These are phyloP conservation scores for Nasturtium officinale DNA, from an alignment of 345 rosid genomes.

Conservation along the genomic window DNA sequence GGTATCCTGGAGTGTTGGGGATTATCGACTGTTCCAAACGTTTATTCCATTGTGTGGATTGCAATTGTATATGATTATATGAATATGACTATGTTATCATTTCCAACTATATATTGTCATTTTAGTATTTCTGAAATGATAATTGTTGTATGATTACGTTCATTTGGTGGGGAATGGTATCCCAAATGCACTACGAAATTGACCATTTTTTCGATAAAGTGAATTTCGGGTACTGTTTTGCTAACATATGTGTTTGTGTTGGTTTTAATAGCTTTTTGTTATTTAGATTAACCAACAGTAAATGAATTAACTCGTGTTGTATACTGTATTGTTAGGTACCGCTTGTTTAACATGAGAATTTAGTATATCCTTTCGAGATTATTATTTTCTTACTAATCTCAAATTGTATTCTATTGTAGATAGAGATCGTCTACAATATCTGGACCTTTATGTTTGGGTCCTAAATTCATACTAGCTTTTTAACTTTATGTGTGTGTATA, in stretches of 20 bases:
- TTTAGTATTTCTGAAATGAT: slow-evolving; percentile 11
- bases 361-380: too few species aligned
- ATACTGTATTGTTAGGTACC: too few species aligned
- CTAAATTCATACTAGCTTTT: too few species aligned
- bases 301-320: not conserved
- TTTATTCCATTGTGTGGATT: not conserved
- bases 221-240: not conserved
- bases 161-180: slow-evolving; percentile 15
- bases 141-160: slow-evolving; percentile 18
- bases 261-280: not conserved
- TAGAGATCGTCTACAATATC: too few species aligned
- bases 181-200: slow-evolving; percentile 9
- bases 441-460: too few species aligned
- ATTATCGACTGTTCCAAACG: slow-evolving; percentile 2
- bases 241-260: not conserved
- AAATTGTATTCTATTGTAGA: too few species aligned
- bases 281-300: not conserved
- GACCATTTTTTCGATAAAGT: not conserved
- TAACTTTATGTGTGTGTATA: too few species aligned
- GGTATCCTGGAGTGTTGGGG: not conserved
- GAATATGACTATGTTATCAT: slow-evolving; percentile 5
- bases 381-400: too few species aligned
- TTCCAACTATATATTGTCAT: slow-evolving; percentile 19
- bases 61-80: not conserved
- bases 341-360: not conserved